Conservation (phyloP, 306 rosid species). For the Luffa aegyptiaca region DNA sequence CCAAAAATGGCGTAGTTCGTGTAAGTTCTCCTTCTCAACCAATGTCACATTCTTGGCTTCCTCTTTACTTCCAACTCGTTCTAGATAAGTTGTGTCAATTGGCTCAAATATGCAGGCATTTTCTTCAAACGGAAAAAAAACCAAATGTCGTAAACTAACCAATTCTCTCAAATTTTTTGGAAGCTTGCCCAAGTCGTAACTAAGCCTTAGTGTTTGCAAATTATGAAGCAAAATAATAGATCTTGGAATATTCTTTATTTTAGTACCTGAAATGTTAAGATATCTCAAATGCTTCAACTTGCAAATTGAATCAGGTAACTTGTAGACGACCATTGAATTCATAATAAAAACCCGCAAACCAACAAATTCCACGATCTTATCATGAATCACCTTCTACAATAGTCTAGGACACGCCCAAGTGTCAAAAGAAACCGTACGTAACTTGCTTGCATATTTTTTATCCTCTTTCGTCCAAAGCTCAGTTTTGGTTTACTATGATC, state of each 20-base stretch:
- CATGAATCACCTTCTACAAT: no score
- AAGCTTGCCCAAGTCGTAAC: not conserved
- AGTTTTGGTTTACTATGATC: no score
- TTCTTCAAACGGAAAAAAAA: not conserved
- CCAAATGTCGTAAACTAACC: not conserved
- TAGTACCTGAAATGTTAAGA: not conserved
- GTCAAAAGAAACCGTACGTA: no score
- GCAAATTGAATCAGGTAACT: not conserved
- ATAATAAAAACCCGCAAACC: no score
- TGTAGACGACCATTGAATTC: not conserved
- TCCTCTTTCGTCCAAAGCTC: no score
- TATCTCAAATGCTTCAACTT: constrained; percentile 2
- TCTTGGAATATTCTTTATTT: not conserved
- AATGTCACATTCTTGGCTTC: not conserved
- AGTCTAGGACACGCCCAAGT: no score
- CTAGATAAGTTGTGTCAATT: not conserved
- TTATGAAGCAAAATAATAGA: not conserved
- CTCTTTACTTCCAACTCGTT: not conserved
- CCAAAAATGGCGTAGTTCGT: not conserved
- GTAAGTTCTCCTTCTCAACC: not conserved
- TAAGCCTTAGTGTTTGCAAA: not conserved
- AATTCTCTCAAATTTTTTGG: not conserved
- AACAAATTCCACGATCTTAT: no score
- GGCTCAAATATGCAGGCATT: not conserved
- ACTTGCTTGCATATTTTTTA: no score